Conservation (phyloP, 2,329 filamentous ascomycete species). For the Paraphoma chrysanthemicola region DNA sequence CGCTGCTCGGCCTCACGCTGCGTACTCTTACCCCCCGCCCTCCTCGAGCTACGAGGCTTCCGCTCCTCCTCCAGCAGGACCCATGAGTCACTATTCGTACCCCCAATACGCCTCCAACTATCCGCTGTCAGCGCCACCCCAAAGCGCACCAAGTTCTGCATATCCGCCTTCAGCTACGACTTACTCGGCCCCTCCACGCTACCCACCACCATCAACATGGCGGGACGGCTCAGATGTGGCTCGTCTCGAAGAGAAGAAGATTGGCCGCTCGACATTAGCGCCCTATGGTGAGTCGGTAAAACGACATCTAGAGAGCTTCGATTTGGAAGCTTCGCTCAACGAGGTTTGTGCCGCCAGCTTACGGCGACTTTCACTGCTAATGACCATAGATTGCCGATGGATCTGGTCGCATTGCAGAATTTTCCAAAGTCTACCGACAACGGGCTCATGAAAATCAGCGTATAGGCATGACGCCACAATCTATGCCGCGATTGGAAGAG, state of each 20-base stretch:
- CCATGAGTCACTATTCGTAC: slow-evolving; percentile 52
- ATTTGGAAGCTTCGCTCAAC: slow-evolving; percentile 61
- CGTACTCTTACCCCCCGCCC: slow-evolving; percentile 42
- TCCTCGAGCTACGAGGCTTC: slow-evolving; percentile 46
- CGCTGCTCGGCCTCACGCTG: slow-evolving; percentile 26
- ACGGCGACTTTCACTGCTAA: slow-evolving; percentile 14
- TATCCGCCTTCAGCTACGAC: slow-evolving; percentile 52
- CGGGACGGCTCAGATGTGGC: slow-evolving; percentile 44
- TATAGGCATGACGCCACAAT: slow-evolving; percentile 54
- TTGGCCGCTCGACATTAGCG: slow-evolving; percentile 39
- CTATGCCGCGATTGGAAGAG: slow-evolving; percentile 58
- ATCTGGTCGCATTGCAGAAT: slow-evolving; percentile 54
- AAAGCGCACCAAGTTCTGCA: slow-evolving; percentile 43
- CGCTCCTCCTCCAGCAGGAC: slow-evolving; percentile 41
- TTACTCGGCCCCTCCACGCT: slow-evolving; percentile 49
- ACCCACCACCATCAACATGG: slow-evolving; percentile 47
- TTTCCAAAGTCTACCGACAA: slow-evolving; percentile 58
- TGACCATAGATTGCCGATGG: slow-evolving; percentile 52
- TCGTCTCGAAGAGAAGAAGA: slow-evolving; percentile 46
- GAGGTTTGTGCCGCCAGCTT: slow-evolving; percentile 48
- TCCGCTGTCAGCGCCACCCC: slow-evolving; percentile 47
- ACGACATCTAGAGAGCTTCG: slow-evolving; percentile 68
- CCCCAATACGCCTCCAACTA: slow-evolving; percentile 51
- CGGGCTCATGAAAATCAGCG: slow-evolving; percentile 60
- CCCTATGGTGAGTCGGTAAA: slow-evolving; percentile 62